Evolutionary conservation across 2,329 filamentous ascomycete genomes (phyloP), one percentile per base, ranked within the genome.

Genomic region (Ophiostoma novo-ulmi): DNA sequence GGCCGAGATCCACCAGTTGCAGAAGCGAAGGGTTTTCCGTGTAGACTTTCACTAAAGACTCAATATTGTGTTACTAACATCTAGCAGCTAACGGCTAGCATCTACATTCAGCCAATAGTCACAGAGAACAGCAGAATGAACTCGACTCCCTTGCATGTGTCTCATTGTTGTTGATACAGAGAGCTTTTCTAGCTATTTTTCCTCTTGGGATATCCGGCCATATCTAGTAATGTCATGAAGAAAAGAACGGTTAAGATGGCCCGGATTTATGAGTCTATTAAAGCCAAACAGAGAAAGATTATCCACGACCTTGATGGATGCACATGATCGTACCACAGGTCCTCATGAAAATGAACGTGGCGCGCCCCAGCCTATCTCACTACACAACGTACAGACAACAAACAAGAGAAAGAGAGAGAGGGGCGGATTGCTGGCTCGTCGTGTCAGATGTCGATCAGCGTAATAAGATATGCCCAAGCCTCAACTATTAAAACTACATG

Each of bases 401-500:
- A 14, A 44, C 39, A 31, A 6, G 5, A 6, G 17, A 20, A n/a
- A 48, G 5, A 48, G 44, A 17, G 31, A 31, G 31, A 31, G 31
- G 3, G 31, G 3, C 31, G 31, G 31, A 4, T 31, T 31, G 31
- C 31, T 39, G 17, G 17, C 44, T 48, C 44, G 44, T 22, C 52
- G 52, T 58, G 52, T 58, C 52, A 58, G 52, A 58, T 58, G 52
- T 10, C 26, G 35, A 64, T 64, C 61, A 20, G 61, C 14, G 61
- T 26, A 22, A 17, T 48, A 48, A 48, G 44, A 10, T 14, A 44
- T n/a, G 5, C 48, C 48, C 20, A 55, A 55, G n/a, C n/a, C 31
- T 31, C 31, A 31, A 31, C 31, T 31, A 31, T 31, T 31, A 4
- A 26, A 58, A 58, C n/a, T 58, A 11, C 52, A 58, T 26, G 52